Evolutionary conservation across 2,329 filamentous ascomycete species (phyloP).

Genomic region (Tolypocladium endophyticum): DNA sequence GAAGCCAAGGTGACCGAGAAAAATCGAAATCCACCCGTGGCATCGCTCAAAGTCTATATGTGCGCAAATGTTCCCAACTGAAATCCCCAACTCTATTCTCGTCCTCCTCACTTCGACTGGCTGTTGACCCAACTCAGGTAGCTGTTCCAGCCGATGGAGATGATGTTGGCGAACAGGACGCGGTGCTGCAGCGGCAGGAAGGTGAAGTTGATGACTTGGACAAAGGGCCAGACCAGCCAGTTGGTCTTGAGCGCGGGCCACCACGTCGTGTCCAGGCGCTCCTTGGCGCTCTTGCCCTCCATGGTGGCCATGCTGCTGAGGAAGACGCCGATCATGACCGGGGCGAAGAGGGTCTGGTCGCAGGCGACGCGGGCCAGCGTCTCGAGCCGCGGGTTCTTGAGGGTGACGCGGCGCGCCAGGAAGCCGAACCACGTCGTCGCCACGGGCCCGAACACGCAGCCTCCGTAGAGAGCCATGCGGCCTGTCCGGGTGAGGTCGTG

Average conservation of each 20-base stretch:
- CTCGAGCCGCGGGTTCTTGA: constrained; percentile 56
- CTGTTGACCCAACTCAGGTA: constrained; percentile 54
- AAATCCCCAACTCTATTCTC: not conserved
- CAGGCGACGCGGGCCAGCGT: constrained; percentile 66
- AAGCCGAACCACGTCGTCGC: constrained; percentile 81
- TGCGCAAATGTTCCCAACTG: not conserved
- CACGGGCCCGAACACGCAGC: constrained; percentile 75
- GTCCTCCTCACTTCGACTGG: constrained; percentile 12
- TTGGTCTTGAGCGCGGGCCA: constrained; percentile 65
- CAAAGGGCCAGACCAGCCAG: constrained; percentile 78
- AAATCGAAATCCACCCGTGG: not conserved
- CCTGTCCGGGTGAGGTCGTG: constrained; percentile 65
- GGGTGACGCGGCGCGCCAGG: constrained; percentile 58
- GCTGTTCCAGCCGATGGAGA: constrained; percentile 59
- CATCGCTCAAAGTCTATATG: not conserved
- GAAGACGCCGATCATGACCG: constrained; percentile 74
- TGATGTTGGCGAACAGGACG: constrained; percentile 75
- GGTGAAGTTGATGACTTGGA: constrained; percentile 81
- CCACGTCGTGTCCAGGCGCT: constrained; percentile 67
- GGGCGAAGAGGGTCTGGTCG: constrained; percentile 78
- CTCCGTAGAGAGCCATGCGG: constrained; percentile 73
- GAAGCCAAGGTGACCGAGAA: not conserved
- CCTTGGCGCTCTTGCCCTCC: constrained; percentile 50
- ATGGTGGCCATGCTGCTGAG: constrained; percentile 74
- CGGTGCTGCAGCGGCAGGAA: constrained; percentile 75